Evolutionary conservation across 495 filamentous ascomycete genomes (phyloP), one percentile per base, ranked within the genome.

Genomic region (Cercophora scortea): DNA sequence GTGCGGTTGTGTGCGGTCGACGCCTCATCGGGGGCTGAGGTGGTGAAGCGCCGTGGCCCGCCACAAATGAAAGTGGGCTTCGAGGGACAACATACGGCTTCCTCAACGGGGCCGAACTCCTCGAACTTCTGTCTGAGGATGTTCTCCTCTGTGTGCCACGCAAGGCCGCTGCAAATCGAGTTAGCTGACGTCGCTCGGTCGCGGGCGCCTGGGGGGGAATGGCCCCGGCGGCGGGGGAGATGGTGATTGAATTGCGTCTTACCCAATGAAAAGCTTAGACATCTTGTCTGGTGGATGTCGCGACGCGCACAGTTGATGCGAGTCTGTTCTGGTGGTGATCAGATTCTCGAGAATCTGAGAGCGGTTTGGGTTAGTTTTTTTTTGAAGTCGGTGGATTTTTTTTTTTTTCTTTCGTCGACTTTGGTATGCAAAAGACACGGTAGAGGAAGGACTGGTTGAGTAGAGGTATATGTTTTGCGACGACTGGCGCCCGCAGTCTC

Each of bases 181-280:
- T 50, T 35, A 45, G 16, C 42, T 4, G 10, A 3, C 18, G 42
- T 35, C 36, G 48, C 51, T 66, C 46, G 71, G 53, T 50, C 32
- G 32, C 46, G 32, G 9, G 11, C 16, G 33, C 7, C 33, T 25
- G 18, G 32, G 6, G 8, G 16, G 15, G 7, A 36, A 39, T 12
- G 35, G 42, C 35, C 25, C 38, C 15, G 18, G 17, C 16, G 19
- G n/a, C 32, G 33, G 35, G 17, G 16, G 41, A 13, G 50, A 11
- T 44, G 33, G 6, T 38, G 12, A 16, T 39, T 6, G 38, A 41
- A 25, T 25, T 25, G 25, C 25, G 25, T 50, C 84, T 72, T 78
- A 94, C 90, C 90, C 90, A 63, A 95, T 86, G 67, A 94, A 95
- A 51, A 95, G 76, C 68, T 95, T 95, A 32, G 89, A 80, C 90